Base-by-base conservation (phyloP, 345 rosid species). In the Rhizophora mangle region DNA sequence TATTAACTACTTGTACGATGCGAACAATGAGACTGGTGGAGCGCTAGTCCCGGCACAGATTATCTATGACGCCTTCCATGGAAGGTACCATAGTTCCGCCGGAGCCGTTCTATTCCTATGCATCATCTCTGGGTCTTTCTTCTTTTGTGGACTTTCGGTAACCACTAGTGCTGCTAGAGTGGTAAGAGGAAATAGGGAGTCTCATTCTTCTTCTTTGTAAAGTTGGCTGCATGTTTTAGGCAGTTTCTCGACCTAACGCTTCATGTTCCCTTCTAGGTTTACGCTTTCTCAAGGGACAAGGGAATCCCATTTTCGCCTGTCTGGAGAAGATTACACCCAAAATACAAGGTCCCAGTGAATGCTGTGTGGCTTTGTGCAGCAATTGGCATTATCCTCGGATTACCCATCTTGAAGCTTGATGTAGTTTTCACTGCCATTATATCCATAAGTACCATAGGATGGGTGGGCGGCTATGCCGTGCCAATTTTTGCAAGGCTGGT, bases 141-240 rank as follows among this genome's bases (percentile, higher is more conserved):
- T 87, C 81, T 85, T 87, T 66, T 85, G 92, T 22, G 89, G 92
- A 57, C 92, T 88, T 61, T 85, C 89, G 3, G 70, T 82, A 73
- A 84, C 87, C 11, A 84, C 92, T 3, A 85, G 88, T 62, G 92
- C 92, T 16, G 89, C 85, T 49, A 74, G 87, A 85, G 88, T 87
- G 74, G 92, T 83, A 80, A 55, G 80, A 47, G 24, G 3, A 59
- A 34, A 26, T 10, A 43, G 30, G 24, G 6, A 11, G 27, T 55
- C 6, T 22, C 30, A 8, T 22, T 55, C 60, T 22, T 10, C 6
- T 5, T 15, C 60, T 22, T 55, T 21, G 60, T 24, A 13, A 3
- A 15, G 49, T 43, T 43, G 0, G 49, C 19, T 13, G 15, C 5
- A 43, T 3, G 49, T 43, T 11, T 4, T 15, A 13, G 49, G 49